Base-by-base conservation (phyloP, 2,329 filamentous ascomycete genomes). In the Venturia nashicola region DNA sequence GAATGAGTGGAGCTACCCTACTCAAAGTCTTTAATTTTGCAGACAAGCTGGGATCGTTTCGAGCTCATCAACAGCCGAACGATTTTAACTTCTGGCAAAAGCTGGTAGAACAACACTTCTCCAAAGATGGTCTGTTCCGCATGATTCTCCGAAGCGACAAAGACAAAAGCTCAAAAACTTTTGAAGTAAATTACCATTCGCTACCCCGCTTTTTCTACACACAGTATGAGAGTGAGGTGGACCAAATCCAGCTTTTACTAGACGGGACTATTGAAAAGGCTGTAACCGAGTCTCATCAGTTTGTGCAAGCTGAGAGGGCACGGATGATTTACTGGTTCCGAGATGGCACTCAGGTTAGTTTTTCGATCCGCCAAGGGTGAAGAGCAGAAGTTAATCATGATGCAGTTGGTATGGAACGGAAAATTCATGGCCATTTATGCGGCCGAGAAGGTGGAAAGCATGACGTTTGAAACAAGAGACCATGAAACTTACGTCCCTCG, bases 291-390 rank as follows among this genome's bases (percentile, higher is more conserved):
- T 48, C 40, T 20, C 46, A 61, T 44, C 55, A 61, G 16, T 39
- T 54, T 27, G 44, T 62, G 18, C 27, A 27, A 34, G 91, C 90
- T 71, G 78, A 79, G 32, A 89, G 86, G 70, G 86, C 91, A 34
- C 94, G 86, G 70, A 84, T 97, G 65, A 87, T 94, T 5, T 95
- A 96, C 72, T 95, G 90, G 84, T 97, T 93, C 71, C 85, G 89
- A 61, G 90, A 88, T 67, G 88, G 87, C 62, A 89, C 88, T 66
- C 91, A 94, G 72, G 89, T 93, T 80, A 75, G 84, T 80, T 59
- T n/a, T 43, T 43, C 16, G n/a, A 44, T 32, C 59, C 20, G n/a
- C n/a, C 2, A n/a, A 39, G 20, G 8, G 8, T 8, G 5, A 23
- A 8, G 14, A 42, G 4, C 32, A 2, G 7, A 18, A 62, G 14